These are phyloP conservation scores for Fagopyrum homotropicum DNA, from an alignment of 148 eudicot genomes.

Conservation along the genomic window DNA sequence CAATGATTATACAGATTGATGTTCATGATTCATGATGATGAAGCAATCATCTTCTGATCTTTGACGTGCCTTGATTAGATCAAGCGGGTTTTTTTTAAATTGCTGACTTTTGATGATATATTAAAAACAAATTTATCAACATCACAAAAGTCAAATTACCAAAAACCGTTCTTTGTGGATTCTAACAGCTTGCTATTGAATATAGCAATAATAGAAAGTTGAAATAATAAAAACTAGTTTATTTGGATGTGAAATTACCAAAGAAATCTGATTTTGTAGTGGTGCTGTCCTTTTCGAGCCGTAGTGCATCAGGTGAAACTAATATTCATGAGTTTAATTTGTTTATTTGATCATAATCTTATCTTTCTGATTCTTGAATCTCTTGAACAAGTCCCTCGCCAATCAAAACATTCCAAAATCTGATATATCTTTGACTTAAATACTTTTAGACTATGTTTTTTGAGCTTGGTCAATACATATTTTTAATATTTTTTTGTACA, in stretches of 20 bases:
- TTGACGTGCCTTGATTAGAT: neutral
- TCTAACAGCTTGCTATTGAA: neutral
- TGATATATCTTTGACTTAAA: neutral
- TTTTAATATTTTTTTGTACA: neutral
- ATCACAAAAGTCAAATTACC: slow-evolving; percentile 2
- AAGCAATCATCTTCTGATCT: neutral
- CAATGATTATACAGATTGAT: neutral
- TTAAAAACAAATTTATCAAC: neutral
- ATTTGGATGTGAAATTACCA: neutral
- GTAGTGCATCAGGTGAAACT: neutral
- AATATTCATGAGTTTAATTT: neutral
- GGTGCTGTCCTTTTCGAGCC: neutral
- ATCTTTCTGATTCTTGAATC: neutral
- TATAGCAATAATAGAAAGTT: neutral
- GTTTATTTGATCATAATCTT: neutral
- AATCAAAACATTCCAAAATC: neutral
- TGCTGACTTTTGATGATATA: neutral
- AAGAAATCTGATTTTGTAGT: neutral
- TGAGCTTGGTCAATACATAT: neutral
- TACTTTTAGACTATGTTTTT: neutral
- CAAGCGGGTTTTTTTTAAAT: neutral
- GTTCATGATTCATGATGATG: neutral
- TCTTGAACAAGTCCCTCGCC: neutral
- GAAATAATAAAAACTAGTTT: neutral
- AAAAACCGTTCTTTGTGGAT: neutral